Conservation (phyloP, 1,284 basidiomycete species). For the Ceratobasidium sp. region DNA sequence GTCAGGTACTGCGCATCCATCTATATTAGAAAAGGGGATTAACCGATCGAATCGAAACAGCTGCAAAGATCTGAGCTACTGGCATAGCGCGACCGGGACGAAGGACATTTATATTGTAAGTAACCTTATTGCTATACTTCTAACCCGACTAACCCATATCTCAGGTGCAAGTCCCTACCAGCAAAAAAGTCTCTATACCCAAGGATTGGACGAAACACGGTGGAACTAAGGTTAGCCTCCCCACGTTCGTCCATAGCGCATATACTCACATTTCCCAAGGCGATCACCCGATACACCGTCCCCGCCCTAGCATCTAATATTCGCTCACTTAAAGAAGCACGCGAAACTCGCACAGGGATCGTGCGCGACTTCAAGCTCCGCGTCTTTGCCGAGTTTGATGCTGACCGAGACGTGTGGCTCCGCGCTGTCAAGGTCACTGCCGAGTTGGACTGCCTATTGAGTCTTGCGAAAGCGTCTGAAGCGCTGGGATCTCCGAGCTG, state of each 20-base stretch:
- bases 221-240: conserved; percentile 72
- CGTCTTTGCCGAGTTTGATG: conserved; percentile 86
- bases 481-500: conserved; percentile 94
- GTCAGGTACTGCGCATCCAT: conserved; percentile 62
- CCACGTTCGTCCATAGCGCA: background rate
- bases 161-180: conserved; percentile 35
- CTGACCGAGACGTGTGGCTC: conserved; percentile 80
- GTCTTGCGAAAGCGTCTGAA: conserved; percentile 86
- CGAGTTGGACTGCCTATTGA: conserved; percentile 93
- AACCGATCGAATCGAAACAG: background rate
- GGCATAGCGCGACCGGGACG: conserved; percentile 84
- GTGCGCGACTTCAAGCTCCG: conserved; percentile 83
- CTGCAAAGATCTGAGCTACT: conserved; percentile 61
- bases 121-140: conserved; percentile 13
- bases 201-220: conserved; percentile 83
- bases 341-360: conserved; percentile 80
- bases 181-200: conserved; percentile 58
- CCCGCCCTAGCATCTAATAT: conserved; percentile 74
- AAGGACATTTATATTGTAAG: conserved; percentile 60
- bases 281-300: conserved; percentile 76
- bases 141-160: background rate
- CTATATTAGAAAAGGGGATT: too few relatives aligned
- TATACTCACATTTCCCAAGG: conserved; percentile 54
- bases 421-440: conserved; percentile 79
- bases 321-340: conserved; percentile 86